Evolutionary conservation across 208 protist genomes (phyloP), one percentile per base, ranked within the genome.

Genomic region (Acanthamoeba royreba): DNA sequence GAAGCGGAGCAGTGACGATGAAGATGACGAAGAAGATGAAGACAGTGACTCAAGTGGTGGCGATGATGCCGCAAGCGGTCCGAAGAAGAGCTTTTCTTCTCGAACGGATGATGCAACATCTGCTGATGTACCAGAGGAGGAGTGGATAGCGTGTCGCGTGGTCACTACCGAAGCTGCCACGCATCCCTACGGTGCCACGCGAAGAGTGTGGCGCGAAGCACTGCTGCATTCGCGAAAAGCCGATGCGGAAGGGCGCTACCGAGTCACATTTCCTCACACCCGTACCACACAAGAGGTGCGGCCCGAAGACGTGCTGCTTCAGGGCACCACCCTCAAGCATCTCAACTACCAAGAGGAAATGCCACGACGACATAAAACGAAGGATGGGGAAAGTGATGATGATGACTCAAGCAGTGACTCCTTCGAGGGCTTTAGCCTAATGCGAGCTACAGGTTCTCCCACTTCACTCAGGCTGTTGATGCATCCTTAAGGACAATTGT

Each of bases 261-360:
- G 63, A 8, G 63, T 74, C 33, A 74, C 63, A 38, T 38, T 74
- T 28, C 63, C 42, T 38, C 63, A 74, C 63, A 22, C 63, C 33
- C 63, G 63, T 13, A 11, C 28, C 0, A 28, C 28, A 8, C 63
- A 42, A 13, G 74, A 86, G 74, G 74, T 86, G 25, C 33, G 40
- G 40, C 22, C 74, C 40, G 74, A 86, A 3, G 74, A 86, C 74
- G 45, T 86, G 5, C 74, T 86, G 38, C 74, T 86, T 25, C 40
- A 86, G 45, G 74, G 74, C 74, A 43, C 45, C 74, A 86, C 74
- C 38, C 45, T 86, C 43, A 86, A 86, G 74, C 74, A 86, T 43
- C 40, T 46, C 45, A 46, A 86, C 40, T 13, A 9, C 33, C 8
- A 28, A 2, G 74, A 86, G 17, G 74, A n/a, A n/a, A n/a, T n/a